Evolutionary conservation across 2,329 filamentous ascomycete genomes (phyloP), one percentile per base, ranked within the genome.

Genomic region (Rhinocladiella similis): DNA sequence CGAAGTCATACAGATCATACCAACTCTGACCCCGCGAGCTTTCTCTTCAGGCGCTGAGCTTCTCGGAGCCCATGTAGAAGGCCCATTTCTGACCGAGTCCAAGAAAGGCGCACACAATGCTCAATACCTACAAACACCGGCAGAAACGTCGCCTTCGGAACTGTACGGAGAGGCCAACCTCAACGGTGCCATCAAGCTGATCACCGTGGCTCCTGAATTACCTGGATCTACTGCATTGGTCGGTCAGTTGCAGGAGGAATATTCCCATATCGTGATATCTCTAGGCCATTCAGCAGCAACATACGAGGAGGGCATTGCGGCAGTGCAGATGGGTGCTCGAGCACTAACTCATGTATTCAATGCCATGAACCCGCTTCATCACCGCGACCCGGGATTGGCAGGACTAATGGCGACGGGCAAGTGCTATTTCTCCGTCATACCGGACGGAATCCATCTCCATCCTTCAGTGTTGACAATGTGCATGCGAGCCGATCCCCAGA

Each of bases 51-150:
- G 74, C 3, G 80, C 81, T n/a, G 73, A 76, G 16, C 71, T 83
- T 5, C 74, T 83, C 1, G 81, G 81, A 27, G 80, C 80, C n/a
- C 81, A 83, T 63, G 73, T 74, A 16, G 81, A 83, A 73, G 81
- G 81, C 1, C 81, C 81, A 6, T 83, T 80, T 63, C 75, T 84
- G 5, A 73, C 77, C 56, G 74, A 78, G 1, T 68, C 69, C 3
- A 83, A 83, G 65, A 80, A 79, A 65, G 81, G 81, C 38, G 80
- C 80, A 5, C 80, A 83, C 65, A 75, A 78, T 58, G 67, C 70
- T 22, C 69, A 71, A 19, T 73, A 78, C 43, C 79, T 80, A 65
- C 45, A 50, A 13, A 43, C 41, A 19, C 71, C 76, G 29, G 66
- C 63, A 33, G 70, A 68, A 2, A 56, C 69, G 2, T 60, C 66